Base-by-base conservation (phyloP, 2,329 filamentous ascomycete genomes). In the Leptographium radiaticola region DNA sequence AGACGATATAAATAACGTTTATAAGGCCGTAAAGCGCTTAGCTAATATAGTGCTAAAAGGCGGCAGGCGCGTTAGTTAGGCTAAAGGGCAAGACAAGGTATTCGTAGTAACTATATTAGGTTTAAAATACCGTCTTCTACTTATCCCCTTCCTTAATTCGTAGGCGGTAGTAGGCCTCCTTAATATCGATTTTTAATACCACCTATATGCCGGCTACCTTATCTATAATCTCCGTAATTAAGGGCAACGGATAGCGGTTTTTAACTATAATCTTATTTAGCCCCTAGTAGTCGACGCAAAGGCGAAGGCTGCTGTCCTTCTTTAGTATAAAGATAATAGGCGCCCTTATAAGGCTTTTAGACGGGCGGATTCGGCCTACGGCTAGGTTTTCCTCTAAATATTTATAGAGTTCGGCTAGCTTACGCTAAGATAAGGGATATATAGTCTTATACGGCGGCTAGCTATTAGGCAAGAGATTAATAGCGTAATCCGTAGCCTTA, bases 51-150 rank as follows among this genome's bases (percentile, higher is more conserved):
- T 42, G 13, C 30, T 50, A 50, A 50, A 42, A 42, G 6, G 34
- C 36, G 4, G 47, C 33, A 15, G 12, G 16, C 4, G 16, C 13
- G 13, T 49, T 49, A 18, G 33, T 39, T 38, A 49, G 10, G 6
- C n/a, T 50, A 50, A 50, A 40, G 18, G 36, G 34, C 36, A 48
- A 13, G 16, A 48, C 16, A n/a, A 36, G 3, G 15, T 50, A 50
- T 30, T 50, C 31, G 16, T 30, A 50, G 6, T 15, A 30, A 16
- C 12, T 30, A 30, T 50, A 50, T 2, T 49, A 48, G 7, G 38
- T 65, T 10, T 55, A 46, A 56, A 68, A 68, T 3, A 53, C 56
- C 43, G 16, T 49, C 20, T 53, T 45, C 38, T 48, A 48, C 13
- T 53, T 39, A 40, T 48, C 25, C 1, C 25, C 25, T 5, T 25